phyloP scores from a whole-genome alignment of 495 filamentous ascomycete species.

The Cercophora sp. region DNA sequence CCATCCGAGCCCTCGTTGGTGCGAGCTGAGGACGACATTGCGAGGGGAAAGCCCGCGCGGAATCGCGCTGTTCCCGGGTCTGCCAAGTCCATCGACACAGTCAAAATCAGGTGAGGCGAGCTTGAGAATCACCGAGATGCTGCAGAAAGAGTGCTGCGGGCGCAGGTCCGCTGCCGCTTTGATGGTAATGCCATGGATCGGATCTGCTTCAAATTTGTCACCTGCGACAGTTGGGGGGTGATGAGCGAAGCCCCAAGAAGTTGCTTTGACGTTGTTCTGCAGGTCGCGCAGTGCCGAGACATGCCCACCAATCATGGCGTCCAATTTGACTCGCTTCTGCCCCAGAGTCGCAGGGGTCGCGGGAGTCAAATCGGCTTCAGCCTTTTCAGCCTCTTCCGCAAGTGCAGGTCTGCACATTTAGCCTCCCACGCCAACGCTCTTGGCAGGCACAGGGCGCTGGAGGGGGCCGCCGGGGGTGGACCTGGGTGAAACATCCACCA shows the following conservation, averaged over 20 bases:
- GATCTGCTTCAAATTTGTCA: constrained; percentile 8
- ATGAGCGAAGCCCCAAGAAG: neutral
- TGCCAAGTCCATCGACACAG: neutral
- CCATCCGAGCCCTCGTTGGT: neutral
- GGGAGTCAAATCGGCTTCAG: constrained; percentile 9
- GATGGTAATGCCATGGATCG: constrained; percentile 11
- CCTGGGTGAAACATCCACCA: constrained; percentile 14
- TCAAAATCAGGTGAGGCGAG: constrained; percentile 6
- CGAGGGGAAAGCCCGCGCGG: too few species aligned
- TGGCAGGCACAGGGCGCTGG: constrained; percentile 3
- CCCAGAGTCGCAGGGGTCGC: constrained; percentile 10
- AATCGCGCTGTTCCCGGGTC: too few species aligned
- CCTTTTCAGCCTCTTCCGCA: constrained; percentile 21
- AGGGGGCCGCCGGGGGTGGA: neutral
- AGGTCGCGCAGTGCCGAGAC: neutral
- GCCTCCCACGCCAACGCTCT: constrained; percentile 4
- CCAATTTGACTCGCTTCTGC: constrained; percentile 2
- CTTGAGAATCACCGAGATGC: too few species aligned
- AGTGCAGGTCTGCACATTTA: constrained; percentile 9
- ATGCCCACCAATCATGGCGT: constrained; percentile 2
- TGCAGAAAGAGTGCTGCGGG: too few species aligned
- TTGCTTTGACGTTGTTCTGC: constrained; percentile 6
- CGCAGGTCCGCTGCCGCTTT: constrained; percentile 4
- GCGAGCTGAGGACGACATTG: neutral
- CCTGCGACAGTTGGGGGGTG: constrained; percentile 1